Evolutionary conservation across 2,329 filamentous ascomycete species (phyloP), one percentile per base, ranked within the genome.

Genomic region (Aspergillus sergii): DNA sequence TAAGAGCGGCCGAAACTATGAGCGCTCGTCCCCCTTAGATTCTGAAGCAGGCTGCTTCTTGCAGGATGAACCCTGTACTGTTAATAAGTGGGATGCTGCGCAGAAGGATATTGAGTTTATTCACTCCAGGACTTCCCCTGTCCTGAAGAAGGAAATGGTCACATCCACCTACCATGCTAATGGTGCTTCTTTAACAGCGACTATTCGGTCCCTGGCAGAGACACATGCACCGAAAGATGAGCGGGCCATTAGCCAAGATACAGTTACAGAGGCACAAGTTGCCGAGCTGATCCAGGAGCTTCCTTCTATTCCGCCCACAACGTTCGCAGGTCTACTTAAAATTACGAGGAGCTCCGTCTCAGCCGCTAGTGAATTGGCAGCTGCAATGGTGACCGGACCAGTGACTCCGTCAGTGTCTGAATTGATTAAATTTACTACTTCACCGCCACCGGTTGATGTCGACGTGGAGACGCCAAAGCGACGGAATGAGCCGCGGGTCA

Each of bases 81-180:
- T 66, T 12, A 90, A 88, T 68, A 85, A 84, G 66, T 91, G 89
- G 89, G 80, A 85, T 62, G 80, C 78, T 34, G 84, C 82, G 2
- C 82, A 77, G 51, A 78, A 83, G 58, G 87, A 90, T 66, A 80
- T 91, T 16, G 84, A 88, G 0, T 89, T 89, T 66, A 85, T 91
- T 59, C 81, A 82, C 16, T 81, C 81, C 10, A 82, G 84, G 45
- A 83, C 81, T 3, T 73, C 73, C 3, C 82, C 83, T 32, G 78
- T 83, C 2, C 71, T 85, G 16, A 73, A 83, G 3, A 76, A 78
- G 34, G 76, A 81, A 34, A 74, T 76, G 0, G 81, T 89, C 3
- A 78, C 81, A 2, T 88, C 88, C 0, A 70, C 85, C 1, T 91
- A 91, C 69, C 84, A 90, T 72, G 74, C 79, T 11, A 84, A 86